A percentile compares a stretch with the other conserved stretches of the same genome.
Evolutionary conservation across 2,329 filamentous ascomycete species (phyloP).

Genomic region (Colletotrichum tanaceti): DNA sequence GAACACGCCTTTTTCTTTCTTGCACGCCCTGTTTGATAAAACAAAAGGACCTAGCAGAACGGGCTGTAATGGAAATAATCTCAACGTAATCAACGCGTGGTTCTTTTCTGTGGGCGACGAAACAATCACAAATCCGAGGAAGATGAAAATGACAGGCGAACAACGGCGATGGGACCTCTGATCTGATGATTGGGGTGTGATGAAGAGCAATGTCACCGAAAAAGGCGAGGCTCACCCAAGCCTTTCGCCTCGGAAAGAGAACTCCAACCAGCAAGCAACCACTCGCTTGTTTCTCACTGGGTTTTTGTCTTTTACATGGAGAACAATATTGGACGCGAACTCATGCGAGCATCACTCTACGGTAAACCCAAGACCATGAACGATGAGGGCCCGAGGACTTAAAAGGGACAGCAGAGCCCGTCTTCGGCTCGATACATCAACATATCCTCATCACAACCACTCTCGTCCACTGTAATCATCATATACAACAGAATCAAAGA

Average conservation of each 20-base stretch:
- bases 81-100: neutral
- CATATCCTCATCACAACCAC: neutral
- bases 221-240: constrained; percentile 8
- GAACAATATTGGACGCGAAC: neutral
- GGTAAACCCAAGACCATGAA: neutral
- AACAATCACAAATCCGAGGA: neutral
- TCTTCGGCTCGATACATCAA: neutral
- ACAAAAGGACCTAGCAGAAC: neutral
- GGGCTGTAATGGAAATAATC: neutral
- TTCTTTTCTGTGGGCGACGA: neutral
- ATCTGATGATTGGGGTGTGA: neutral
- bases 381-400: neutral
- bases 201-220: constrained; percentile 1
- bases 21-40: neutral
- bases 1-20: neutral
- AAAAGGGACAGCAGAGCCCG: neutral
- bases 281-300: neutral
- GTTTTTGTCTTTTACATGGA: neutral
- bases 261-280: neutral
- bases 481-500: neutral
- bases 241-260: neutral
- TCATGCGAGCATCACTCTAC: neutral
- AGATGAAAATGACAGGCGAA: neutral
- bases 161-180: neutral
- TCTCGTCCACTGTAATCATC: neutral